Base-by-base conservation (phyloP, 169 alveolate genomes). In the Eimeria mitis region DNA sequence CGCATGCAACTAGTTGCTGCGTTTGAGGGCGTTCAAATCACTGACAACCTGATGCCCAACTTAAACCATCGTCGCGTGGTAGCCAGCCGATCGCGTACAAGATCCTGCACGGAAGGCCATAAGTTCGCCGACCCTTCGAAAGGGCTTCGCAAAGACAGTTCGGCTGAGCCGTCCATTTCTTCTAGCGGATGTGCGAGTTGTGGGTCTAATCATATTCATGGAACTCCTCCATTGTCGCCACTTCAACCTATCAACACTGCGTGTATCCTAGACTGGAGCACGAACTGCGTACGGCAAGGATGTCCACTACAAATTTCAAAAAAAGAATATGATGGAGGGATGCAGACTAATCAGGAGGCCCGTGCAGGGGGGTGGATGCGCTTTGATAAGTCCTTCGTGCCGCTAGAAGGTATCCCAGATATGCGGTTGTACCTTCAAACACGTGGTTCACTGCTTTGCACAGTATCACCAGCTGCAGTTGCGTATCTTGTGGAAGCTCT, bases 291-390 rank as follows among this genome's bases (percentile, higher is more conserved):
- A 63, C 79, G 83, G 49, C 28, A 49, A 61, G 81, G 78, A 23
- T 87, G 92, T 68, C 83, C 83, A 37, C 44, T 87, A 40, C 49
- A 87, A 34, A 54, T 54, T 2, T 31, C 37, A 31, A 63, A 25
- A n/a, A 63, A 61, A 19, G 59, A 37, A 14, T n/a, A 40, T 42
- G 61, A 63, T 23, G 63, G 52, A 44, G 73, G 42, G 42, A 42
- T 16, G 65, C 49, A 25, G 47, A 54, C 21, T 11, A 42, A n/a
- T 42, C 78, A 63, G 42, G 81, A 87, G 6, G 81, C 59, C 52
- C 65, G 65, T 59, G 92, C 83, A 61, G 83, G 92, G 11, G 92
- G 92, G 83, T 87, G 92, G 92, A 14, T 87, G n/a, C 92, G 92
- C 9, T 63, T 87, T 63, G 81, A 59, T 42, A 87, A 87, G 63